These are phyloP conservation scores for Cyclaneusma minus DNA, from an alignment of 2,329 filamentous ascomycete species.

Conservation along the genomic window DNA sequence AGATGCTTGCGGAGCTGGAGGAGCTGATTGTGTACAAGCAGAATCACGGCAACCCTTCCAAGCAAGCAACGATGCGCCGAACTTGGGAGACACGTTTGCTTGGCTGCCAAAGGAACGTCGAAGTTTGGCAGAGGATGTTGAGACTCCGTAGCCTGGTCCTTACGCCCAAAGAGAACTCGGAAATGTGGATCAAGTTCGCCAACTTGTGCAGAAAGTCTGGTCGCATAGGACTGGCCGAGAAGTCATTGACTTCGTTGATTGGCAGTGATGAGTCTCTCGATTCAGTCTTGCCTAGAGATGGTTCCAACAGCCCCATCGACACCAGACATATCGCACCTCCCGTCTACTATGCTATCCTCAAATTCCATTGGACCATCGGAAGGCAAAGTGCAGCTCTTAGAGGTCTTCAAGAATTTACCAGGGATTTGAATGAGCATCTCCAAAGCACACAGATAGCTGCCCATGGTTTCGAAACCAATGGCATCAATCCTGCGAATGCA, in stretches of 20 bases:
- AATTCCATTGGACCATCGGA: constrained; percentile 87
- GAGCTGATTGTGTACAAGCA: constrained; percentile 98
- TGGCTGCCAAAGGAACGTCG: constrained; percentile 91
- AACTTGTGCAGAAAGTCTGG: constrained; percentile 96
- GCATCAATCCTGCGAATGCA: constrained; percentile 18
- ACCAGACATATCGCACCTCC: constrained; percentile 35
- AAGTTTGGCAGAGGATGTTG: constrained; percentile 97
- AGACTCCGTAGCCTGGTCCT: constrained; percentile 89
- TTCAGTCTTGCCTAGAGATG: constrained; percentile 31
- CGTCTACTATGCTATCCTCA: constrained; percentile 91
- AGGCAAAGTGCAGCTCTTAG: constrained; percentile 46
- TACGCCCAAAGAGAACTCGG: constrained; percentile 80
- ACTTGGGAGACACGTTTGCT: constrained; percentile 95
- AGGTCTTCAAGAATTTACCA: constrained; percentile 43
- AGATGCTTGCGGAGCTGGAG: constrained; percentile 97
- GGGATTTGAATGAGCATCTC: constrained; percentile 32
- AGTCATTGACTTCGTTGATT: constrained; percentile 83
- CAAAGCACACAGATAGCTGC: constrained; percentile 14
- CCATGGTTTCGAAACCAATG: constrained; percentile 14
- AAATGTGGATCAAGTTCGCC: constrained; percentile 99
- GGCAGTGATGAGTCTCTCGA: constrained; percentile 51
- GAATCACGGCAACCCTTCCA: constrained; percentile 60
- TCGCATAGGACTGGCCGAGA: constrained; percentile 86
- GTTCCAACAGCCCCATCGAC: background rate
- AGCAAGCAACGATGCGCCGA: constrained; percentile 76